Conservation (phyloP, 2,329 filamentous ascomycete species). For the Fusarium temperatum region DNA sequence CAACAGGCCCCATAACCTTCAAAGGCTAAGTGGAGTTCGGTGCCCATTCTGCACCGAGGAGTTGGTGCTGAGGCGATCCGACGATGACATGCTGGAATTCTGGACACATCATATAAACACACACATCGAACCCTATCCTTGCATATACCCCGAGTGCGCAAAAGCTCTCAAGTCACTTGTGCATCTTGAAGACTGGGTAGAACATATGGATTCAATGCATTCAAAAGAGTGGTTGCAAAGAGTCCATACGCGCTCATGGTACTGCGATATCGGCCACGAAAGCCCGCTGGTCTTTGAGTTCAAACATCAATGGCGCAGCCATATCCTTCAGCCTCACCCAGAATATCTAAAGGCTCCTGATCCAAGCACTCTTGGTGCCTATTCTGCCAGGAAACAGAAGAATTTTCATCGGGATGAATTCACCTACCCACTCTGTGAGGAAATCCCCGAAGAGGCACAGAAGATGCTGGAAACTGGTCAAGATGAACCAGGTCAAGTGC, state of each 20-base stretch:
- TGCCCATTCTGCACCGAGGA: background rate
- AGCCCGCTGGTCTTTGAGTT: background rate
- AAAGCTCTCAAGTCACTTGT: background rate
- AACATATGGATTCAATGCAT: background rate
- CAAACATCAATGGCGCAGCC: background rate
- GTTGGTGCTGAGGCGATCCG: background rate
- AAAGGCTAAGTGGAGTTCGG: background rate
- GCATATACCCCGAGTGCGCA: background rate
- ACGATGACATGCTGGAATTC: background rate
- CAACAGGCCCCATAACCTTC: background rate
- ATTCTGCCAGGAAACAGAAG: too few species aligned
- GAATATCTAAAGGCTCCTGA: too few species aligned
- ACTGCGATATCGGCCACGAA: background rate
- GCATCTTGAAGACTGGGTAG: background rate
- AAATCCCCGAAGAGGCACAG: background rate
- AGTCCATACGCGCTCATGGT: background rate
- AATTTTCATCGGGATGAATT: too few species aligned
- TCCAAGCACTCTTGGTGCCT: too few species aligned
- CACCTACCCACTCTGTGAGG: fast-evolving
- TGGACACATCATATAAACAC: background rate
- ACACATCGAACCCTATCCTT: background rate
- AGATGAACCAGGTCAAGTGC: background rate
- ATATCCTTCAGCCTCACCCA: background rate
- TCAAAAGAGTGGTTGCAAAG: background rate
- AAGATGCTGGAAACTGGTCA: background rate